Conservation (phyloP, 805 yeast species). For the Metschnikowia kunwiensis region DNA sequence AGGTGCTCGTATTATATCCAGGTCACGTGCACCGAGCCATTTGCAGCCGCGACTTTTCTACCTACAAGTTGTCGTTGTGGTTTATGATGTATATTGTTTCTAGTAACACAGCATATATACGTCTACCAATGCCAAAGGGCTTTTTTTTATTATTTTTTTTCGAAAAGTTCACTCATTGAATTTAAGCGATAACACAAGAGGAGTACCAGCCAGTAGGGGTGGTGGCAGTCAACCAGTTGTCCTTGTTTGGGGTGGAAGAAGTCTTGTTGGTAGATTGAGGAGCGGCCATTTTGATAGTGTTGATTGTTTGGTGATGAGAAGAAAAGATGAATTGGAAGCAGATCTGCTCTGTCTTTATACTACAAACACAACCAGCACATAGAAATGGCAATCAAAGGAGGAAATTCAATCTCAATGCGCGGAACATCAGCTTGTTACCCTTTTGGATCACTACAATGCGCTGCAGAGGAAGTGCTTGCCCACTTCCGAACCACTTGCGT, state of each 20-base stretch:
- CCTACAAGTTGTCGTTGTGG: too few species aligned
- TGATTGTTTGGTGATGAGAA: not conserved
- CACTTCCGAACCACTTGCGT: too few species aligned
- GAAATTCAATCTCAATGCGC: slow-evolving; percentile 2
- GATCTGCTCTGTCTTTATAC: not conserved
- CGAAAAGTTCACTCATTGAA: too few species aligned
- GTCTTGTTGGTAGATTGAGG: slow-evolving; percentile 7
- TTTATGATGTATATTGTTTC: too few species aligned
- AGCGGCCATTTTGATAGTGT: slow-evolving; percentile 15
- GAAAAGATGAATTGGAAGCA: too few species aligned
- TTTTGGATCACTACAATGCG: not conserved
- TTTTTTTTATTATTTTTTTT: too few species aligned
- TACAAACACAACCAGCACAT: too few species aligned
- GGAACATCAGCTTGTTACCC: slow-evolving; percentile 2
- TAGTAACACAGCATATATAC: too few species aligned
- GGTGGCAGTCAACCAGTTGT: slow-evolving; percentile 11
- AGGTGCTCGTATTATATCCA: too few species aligned
- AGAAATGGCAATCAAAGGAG: not conserved
- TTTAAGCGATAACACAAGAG: slow-evolving; percentile 12
- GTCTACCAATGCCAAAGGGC: too few species aligned
- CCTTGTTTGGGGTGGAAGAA: slow-evolving; percentile 10
- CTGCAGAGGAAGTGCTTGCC: not conserved
- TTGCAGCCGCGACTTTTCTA: too few species aligned
- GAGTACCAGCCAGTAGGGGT: slow-evolving; percentile 12
- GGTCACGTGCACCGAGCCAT: too few species aligned